These are phyloP conservation scores for Phytophthora agathidicida DNA, from an alignment of 352 stramenopile species.

Conservation along the genomic window DNA sequence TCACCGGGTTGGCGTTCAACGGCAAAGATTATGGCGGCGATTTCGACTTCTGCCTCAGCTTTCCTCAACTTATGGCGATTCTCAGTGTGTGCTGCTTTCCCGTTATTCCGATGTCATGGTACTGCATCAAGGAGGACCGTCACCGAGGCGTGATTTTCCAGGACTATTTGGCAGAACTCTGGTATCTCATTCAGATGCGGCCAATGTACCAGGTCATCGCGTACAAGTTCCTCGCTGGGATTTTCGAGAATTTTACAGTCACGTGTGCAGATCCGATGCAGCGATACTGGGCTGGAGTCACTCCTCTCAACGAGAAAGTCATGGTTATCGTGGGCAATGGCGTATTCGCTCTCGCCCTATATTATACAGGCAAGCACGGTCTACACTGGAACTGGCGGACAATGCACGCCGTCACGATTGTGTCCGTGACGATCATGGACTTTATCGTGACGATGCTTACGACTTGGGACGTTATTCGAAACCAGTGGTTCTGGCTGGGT, in stretches of 20 bases:
- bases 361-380: constrained; percentile 38
- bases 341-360: constrained; percentile 33
- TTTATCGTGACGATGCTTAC: constrained; percentile 35
- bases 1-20: constrained; percentile 53
- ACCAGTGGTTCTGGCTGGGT: constrained; percentile 56
- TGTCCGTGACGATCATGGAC: constrained; percentile 36
- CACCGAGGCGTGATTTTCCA: constrained; percentile 30
- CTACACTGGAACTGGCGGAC: constrained; percentile 43
- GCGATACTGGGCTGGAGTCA: constrained; percentile 28
- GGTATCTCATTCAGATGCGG: constrained; percentile 34
- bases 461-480: constrained; percentile 45
- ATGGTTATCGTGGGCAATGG: constrained; percentile 37
- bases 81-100: constrained; percentile 38
- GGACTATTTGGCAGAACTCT: constrained; percentile 45
- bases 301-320: constrained; percentile 40
- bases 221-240: constrained; percentile 38
- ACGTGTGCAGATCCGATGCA: constrained; percentile 32
- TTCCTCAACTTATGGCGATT: constrained; percentile 47
- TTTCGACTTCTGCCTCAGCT: constrained; percentile 51
- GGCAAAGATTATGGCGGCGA: constrained; percentile 47
- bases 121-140: constrained; percentile 53
- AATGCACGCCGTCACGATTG: constrained; percentile 29
- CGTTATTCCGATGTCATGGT: constrained; percentile 50
- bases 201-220: constrained; percentile 51
- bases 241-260: constrained; percentile 43